These are phyloP conservation scores for Colletotrichum horii DNA, from an alignment of 2,329 filamentous ascomycete genomes.

Conservation along the genomic window DNA sequence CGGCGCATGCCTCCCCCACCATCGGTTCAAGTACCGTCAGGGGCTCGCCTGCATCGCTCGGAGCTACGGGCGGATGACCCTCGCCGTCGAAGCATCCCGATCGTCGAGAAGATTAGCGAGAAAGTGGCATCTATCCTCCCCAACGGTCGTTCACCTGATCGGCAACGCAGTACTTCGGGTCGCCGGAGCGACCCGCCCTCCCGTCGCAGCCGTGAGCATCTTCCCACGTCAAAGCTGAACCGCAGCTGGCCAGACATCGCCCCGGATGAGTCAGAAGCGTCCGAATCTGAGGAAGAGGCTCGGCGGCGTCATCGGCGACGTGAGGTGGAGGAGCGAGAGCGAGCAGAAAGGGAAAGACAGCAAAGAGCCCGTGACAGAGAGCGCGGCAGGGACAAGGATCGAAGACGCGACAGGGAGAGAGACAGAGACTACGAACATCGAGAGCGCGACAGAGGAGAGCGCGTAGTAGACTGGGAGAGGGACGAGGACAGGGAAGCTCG, in stretches of 20 bases:
- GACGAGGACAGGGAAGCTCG: slow-evolving; percentile 36
- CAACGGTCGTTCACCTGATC: slow-evolving; percentile 36
- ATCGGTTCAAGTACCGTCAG: slow-evolving; percentile 25
- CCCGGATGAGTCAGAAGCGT: slow-evolving; percentile 39
- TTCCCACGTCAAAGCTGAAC: slow-evolving; percentile 44
- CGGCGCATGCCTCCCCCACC: slow-evolving; percentile 38
- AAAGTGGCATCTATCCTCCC: slow-evolving; percentile 50
- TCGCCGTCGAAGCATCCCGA: slow-evolving; percentile 38
- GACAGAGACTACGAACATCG: slow-evolving; percentile 27
- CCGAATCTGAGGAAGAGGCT: slow-evolving; percentile 37
- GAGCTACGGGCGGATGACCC: slow-evolving; percentile 41
- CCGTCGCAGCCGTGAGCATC: slow-evolving; percentile 37
- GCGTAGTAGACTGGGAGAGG: slow-evolving; percentile 34
- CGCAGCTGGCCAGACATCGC: slow-evolving; percentile 47
- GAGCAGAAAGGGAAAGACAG: slow-evolving; percentile 35
- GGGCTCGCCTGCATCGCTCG: slow-evolving; percentile 35
- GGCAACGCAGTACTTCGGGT: slow-evolving; percentile 41
- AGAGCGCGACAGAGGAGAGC: slow-evolving; percentile 23
- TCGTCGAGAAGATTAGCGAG: slow-evolving; percentile 48
- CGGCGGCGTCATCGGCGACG: slow-evolving; percentile 23
- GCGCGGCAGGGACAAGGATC: slow-evolving; percentile 25
- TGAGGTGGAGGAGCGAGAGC: slow-evolving; percentile 29
- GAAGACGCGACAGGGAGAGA: slow-evolving; percentile 36
- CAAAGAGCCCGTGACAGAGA: slow-evolving; percentile 45
- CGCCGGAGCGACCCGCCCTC: slow-evolving; percentile 24